Evolutionary conservation across 2,329 filamentous ascomycete species (phyloP), one percentile per base, ranked within the genome.

Genomic region (Herpotrichia juniperi): DNA sequence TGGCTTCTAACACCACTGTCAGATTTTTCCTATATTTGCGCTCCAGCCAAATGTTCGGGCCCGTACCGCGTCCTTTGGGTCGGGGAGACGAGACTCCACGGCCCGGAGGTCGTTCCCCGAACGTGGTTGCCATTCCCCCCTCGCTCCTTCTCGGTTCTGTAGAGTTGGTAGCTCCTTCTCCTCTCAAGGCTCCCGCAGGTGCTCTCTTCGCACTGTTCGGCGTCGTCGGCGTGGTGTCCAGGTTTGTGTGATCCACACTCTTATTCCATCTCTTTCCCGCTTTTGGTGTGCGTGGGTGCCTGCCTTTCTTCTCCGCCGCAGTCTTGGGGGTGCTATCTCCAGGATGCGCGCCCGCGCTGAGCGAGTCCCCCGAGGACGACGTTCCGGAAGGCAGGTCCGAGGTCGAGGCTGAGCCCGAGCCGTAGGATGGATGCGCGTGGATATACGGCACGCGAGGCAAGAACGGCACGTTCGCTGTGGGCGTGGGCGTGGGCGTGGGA

Each of bases 1-100:
- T 96, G 46, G 85, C 79, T 73, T 89, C 90, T 77, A 65, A 57
- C 53, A 26, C 26, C 21, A 26, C 9, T 17, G 65, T 71, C 56
- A 71, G 66, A 64, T 40, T 42, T 47, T 46, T 42, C 16, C 17
- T 17, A 17, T 24, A 45, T 19, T 37, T 35, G 26, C 42, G 26
- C 34, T 47, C 17, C 28, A 50, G 42, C 54, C 28, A 54, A 48
- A 39, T 40, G 39, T 42, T 58, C 71, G n/a, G n/a, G n/a, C n/a
- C n/a, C n/a, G 53, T 73, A 75, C 72, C 73, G 62, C 75, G 73
- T 54, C 74, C 74, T 65, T 76, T 76, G 30, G 74, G 74, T 53
- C 75, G 69, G 59, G 75, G 75, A 67, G 75, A 77, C 40, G 71
- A 62, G 39, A 76, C 69, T 50, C 67, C 71, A 50, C 74, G 69